Evolutionary conservation across 257 asterid species (phyloP).

Genomic region (Solanum etuberosum): DNA sequence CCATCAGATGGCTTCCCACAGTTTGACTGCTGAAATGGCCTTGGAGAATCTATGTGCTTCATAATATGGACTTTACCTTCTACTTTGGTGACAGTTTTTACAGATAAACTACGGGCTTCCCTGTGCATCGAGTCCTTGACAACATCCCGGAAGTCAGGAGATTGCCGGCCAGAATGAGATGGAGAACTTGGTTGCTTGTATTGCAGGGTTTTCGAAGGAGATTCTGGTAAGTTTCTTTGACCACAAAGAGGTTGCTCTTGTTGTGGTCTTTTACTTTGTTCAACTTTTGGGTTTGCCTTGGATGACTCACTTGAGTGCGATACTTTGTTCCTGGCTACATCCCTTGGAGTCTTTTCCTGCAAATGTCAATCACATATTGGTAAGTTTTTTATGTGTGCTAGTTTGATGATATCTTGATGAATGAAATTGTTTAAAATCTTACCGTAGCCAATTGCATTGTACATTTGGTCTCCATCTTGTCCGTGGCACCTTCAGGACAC

Average conservation of each 20-base stretch:
- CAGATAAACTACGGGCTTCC: constrained; percentile 51
- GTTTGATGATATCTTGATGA: not conserved
- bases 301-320: constrained; percentile 60
- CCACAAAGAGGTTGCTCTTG: constrained; percentile 18
- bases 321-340: constrained; percentile 32
- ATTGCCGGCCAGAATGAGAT: constrained; percentile 11
- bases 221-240: constrained; percentile 20
- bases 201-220: constrained; percentile 15
- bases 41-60: constrained; percentile 89
- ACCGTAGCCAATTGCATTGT: constrained; percentile 27
- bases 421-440: constrained; percentile 12
- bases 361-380: constrained; percentile 5
- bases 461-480: constrained; percentile 29
- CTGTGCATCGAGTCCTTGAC: constrained; percentile 80
- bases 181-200: constrained; percentile 20
- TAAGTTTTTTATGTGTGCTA: constrained; percentile 1
- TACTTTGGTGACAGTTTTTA: constrained; percentile 36
- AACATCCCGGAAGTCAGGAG: constrained; percentile 51
- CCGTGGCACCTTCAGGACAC: constrained; percentile 34
- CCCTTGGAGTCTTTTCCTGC: constrained; percentile 44
- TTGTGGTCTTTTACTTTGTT: constrained; percentile 30
- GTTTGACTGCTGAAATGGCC: constrained; percentile 54
- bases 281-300: constrained; percentile 39
- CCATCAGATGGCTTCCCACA: constrained; percentile 18
- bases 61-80: constrained; percentile 41